These are phyloP conservation scores for Ettlia oleoabundans DNA, from an alignment of 139 green algal genomes.

Conservation along the genomic window DNA sequence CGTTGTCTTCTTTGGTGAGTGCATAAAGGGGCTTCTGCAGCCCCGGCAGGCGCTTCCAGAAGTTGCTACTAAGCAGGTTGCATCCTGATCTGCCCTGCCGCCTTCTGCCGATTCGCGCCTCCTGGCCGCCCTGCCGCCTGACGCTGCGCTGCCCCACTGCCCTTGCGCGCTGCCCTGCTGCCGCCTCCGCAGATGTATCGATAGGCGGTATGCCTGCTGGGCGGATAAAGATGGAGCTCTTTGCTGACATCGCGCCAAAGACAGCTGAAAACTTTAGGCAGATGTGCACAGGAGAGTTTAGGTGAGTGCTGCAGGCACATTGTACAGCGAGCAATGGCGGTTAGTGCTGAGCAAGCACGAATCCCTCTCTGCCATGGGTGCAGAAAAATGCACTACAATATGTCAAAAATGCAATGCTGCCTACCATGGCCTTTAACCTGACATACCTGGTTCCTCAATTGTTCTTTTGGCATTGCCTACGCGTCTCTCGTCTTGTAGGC, in stretches of 20 bases:
- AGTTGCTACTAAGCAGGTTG: not conserved
- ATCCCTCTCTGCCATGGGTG: too few relatives aligned
- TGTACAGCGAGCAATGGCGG: too few relatives aligned
- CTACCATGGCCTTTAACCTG: not conserved
- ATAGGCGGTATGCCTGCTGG: conserved; percentile 82
- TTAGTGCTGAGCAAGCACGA: not conserved
- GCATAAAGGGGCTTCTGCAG: not conserved
- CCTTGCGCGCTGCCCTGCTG: not conserved
- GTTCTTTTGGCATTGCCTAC: too few relatives aligned
- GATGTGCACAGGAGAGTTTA: conserved; percentile 93
- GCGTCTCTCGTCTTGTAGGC: conserved; percentile 59
- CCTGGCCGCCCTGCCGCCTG: too few relatives aligned
- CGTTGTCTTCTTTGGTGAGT: conserved; percentile 92
- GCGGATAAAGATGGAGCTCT: conserved; percentile 93
- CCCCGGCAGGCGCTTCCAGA: not conserved
- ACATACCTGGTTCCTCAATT: too few relatives aligned
- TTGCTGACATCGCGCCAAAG: conserved; percentile 85
- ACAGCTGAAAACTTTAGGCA: conserved; percentile 94
- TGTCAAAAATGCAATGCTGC: not conserved
- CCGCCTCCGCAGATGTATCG: conserved; percentile 75
- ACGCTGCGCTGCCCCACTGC: not conserved
- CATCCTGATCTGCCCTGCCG: too few relatives aligned
- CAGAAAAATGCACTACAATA: too few relatives aligned
- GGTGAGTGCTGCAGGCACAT: conserved; percentile 55
- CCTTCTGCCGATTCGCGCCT: too few relatives aligned